A percentile compares a stretch with the other conserved stretches of the same genome.
These are phyloP conservation scores for Erodium trifolium DNA, from an alignment of 441 rosid genomes.

Conservation along the genomic window DNA sequence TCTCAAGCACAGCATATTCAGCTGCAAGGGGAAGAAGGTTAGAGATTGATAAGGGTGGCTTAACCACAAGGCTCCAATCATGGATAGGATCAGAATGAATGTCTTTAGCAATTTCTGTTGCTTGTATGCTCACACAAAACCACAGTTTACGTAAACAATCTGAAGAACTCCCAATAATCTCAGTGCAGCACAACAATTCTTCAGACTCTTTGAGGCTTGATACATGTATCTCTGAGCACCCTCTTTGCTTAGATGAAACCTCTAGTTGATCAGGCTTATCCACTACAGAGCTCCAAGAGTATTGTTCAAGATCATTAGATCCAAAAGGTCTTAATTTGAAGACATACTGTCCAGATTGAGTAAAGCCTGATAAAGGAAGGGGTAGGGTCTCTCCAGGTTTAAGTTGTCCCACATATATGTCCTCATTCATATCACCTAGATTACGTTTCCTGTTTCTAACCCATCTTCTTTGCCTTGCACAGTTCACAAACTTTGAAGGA, in stretches of 20 bases:
- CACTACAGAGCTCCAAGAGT: slow-evolving; percentile 83
- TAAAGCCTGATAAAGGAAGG: slow-evolving; percentile 65
- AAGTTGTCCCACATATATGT: slow-evolving; percentile 54
- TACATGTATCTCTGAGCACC: slow-evolving; percentile 51
- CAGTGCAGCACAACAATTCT: slow-evolving; percentile 64
- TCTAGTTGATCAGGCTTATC: slow-evolving; percentile 33
- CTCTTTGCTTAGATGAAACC: slow-evolving; percentile 26
- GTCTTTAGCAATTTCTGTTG: slow-evolving; percentile 79
- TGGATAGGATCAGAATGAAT: slow-evolving; percentile 69
- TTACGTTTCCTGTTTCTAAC: too few relatives aligned
- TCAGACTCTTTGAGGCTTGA: slow-evolving; percentile 66
- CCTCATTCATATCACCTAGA: slow-evolving; percentile 26
- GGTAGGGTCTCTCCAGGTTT: slow-evolving; percentile 69
- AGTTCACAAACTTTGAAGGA: too few relatives aligned
- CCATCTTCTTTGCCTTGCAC: too few relatives aligned
- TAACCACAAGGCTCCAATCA: slow-evolving; percentile 85
- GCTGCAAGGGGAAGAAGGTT: slow-evolving; percentile 84
- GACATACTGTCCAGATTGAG: slow-evolving; percentile 49
- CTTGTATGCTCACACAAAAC: slow-evolving; percentile 79
- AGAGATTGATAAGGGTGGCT: slow-evolving; percentile 71
- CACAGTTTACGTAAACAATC: slow-evolving; percentile 46
- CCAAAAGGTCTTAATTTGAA: slow-evolving; percentile 60
- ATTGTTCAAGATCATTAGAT: slow-evolving; percentile 39
- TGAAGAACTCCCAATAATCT: slow-evolving; percentile 54
- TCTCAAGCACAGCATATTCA: slow-evolving; percentile 76